Evolutionary conservation across 2,329 filamentous ascomycete genomes (phyloP), one percentile per base, ranked within the genome.

Genomic region (Didymella sp.): DNA sequence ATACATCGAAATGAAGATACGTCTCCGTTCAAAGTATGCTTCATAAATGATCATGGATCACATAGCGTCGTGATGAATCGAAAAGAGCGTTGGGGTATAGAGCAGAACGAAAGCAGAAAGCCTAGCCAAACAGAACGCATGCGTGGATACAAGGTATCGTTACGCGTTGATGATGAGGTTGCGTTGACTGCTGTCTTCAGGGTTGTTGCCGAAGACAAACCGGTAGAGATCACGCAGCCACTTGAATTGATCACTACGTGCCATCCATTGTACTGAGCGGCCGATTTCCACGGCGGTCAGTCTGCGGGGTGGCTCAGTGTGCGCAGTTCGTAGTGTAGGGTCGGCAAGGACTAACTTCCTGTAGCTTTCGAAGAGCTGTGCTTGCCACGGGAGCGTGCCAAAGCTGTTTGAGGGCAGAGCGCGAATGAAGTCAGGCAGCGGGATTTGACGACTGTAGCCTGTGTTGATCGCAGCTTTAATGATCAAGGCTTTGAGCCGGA

Each of bases 401-500:
- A 97, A 97, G 0, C 90, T 88, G 17, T 89, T 90, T 0, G 86
- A 82, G 0, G 90, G 89, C 4, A 96, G 81, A 11, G 84, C 82
- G 68, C 92, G 89, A 45, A 94, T 87, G 70, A 95, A 96, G 1
- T 84, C 81, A 25, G 91, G 88, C 2, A 97, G 79, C 0, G 84
- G 84, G 12, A 80, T 77, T 12, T 81, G 78, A 8, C 90, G 88
- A 57, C 85, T 84, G 77, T 89, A 96, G 11, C 92, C 92, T 3
- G 89, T 85, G 70, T 94, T 93, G 79, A 94, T 88, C 22, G 92
- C 93, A 1, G 93, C 92, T 72, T 92, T 92, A 37, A 96, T 81
- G 28, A 96, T 87, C 9, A 97, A 82, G 13, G 88, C 82, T 76
- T 93, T 95, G 41, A 96, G 82, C 12, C 91, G 87, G 11, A 86